Conservation (phyloP, 1,139 yeast species). For the Casaregolazyma suthepensis region DNA sequence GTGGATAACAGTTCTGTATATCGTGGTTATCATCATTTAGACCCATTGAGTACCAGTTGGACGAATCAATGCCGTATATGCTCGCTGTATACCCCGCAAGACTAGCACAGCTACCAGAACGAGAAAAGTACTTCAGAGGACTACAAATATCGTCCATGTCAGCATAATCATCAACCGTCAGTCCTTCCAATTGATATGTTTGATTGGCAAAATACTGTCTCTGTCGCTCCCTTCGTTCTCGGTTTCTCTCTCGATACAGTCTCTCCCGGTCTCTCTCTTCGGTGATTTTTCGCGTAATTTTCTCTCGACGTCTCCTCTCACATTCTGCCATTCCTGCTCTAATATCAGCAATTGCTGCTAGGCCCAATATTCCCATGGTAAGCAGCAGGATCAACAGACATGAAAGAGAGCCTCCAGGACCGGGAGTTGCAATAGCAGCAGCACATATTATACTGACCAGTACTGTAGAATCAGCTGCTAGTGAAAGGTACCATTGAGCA, state of each 20-base stretch:
- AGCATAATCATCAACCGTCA: neutral
- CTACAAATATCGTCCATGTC: neutral
- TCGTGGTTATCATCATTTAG: neutral
- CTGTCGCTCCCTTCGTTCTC: neutral
- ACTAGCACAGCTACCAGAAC: neutral
- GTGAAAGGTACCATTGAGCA: conserved; percentile 3
- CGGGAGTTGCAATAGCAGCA: neutral
- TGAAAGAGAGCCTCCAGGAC: neutral
- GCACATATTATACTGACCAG: conserved; percentile 1
- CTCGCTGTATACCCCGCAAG: neutral
- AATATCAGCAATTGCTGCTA: conserved; percentile 8
- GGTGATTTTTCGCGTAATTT: neutral
- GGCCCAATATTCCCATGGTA: neutral
- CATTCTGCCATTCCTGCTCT: conserved; percentile 4
- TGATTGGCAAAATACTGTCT: neutral
- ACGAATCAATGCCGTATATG: conserved; percentile 2
- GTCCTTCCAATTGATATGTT: neutral
- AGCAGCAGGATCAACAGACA: neutral
- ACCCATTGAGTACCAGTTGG: conserved; percentile 7
- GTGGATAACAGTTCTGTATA: conserved; percentile 5
- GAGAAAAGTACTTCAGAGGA: neutral
- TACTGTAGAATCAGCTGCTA: conserved; percentile 4
- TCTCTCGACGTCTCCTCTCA: neutral
- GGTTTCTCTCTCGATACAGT: neutral
- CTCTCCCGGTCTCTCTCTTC: neutral